Evolutionary conservation across 139 green algal genomes (phyloP).

Genomic region (Chlorella sp.): DNA sequence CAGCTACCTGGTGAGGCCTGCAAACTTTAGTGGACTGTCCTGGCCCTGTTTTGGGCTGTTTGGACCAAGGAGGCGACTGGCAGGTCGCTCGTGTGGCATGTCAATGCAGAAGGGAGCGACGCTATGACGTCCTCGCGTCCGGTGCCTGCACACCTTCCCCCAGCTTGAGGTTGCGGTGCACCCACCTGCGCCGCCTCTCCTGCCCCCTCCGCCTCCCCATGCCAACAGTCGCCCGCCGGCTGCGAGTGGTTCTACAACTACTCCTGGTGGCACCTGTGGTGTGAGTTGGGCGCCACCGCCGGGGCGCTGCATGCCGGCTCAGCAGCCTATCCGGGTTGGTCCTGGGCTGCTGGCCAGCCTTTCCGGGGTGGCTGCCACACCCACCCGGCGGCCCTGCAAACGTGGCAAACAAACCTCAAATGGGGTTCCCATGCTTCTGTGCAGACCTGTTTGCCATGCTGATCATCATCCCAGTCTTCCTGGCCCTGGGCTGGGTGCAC

Average conservation of each 20-base stretch:
- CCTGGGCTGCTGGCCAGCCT: neutral
- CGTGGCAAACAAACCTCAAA: too few relatives aligned
- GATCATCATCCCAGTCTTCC: conserved; percentile 26
- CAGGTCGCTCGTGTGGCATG: neutral
- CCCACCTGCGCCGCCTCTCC: neutral
- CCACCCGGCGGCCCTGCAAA: too few relatives aligned
- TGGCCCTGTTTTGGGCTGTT: neutral
- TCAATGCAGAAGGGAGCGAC: too few relatives aligned
- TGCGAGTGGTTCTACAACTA: conserved; percentile 37
- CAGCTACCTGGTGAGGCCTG: neutral
- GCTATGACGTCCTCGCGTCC: too few relatives aligned
- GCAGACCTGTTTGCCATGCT: conserved; percentile 27
- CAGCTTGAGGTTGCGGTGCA: neutral
- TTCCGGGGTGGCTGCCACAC: too few relatives aligned
- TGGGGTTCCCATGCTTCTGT: too few relatives aligned
- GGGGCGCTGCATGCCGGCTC: too few relatives aligned
- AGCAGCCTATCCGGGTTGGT: too few relatives aligned
- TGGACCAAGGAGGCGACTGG: neutral
- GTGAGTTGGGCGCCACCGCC: neutral
- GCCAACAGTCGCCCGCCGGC: conserved; percentile 6
- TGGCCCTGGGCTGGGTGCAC: conserved; percentile 31
- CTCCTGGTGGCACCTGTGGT: conserved; percentile 23
- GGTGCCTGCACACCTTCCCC: neutral
- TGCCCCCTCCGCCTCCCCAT: neutral
- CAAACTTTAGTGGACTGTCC: neutral